Base-by-base conservation (phyloP, 495 filamentous ascomycete genomes). In the Lentithecium fluviatile region DNA sequence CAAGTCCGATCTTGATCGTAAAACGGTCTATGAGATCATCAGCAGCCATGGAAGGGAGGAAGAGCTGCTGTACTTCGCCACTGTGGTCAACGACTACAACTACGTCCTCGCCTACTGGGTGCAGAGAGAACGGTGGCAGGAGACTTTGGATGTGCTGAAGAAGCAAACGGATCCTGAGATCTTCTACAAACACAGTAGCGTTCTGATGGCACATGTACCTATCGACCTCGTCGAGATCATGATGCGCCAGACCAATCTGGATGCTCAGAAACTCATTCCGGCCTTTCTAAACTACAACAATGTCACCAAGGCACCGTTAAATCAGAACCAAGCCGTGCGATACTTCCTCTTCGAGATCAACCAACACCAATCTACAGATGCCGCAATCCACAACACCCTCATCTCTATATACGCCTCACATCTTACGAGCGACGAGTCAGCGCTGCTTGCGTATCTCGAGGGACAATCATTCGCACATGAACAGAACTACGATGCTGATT, bases 91-190 rank as follows among this genome's bases (percentile, higher is more conserved):
- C 65, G 94, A 98, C 72, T 86, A 93, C 76, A 94, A 94, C 71
- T 97, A 93, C 68, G 91, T 97, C 29, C 79, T 98, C 19, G 86
- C 89, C 0, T 98, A 98, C 76, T 98, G 95, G 95, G 87, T 97
- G 23, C 95, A 97, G 72, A 82, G 94, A 55, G 94, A 97, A 73
- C 84, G 90, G 64, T 98, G 94, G 94, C 72, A 82, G n/a, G 89
- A 96, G 62, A 88, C 91, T 4, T 74, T 98, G 64, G 84, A 85
- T 57, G 89, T 97, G 34, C 78, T 98, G 17, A 93, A 96, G 71
- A 86, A 86, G 67, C 94, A 98, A 75, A 94, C 86, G 29, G 88
- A 96, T 45, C 83, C 90, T 0, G 89, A 95, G 51, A 87, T 96
- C 50, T 97, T 97, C 72, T 97, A 97, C 78, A 88, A 88, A 48